Conservation (phyloP, 1,139 yeast genomes). For the Cylindricascospora bacillispora region DNA sequence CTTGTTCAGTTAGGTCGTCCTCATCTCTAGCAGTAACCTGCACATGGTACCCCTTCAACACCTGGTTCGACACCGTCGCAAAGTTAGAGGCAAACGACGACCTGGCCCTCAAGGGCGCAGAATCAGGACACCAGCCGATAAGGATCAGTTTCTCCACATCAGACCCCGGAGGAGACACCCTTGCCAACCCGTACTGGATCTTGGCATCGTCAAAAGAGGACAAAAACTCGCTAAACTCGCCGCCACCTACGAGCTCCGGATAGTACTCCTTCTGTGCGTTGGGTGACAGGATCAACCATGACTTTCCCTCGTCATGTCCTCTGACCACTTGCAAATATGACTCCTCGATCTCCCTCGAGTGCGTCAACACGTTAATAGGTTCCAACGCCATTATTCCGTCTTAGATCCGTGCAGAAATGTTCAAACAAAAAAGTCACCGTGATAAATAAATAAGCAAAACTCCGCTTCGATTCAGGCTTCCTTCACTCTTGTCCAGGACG, state of each 20-base stretch:
- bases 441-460: no score
- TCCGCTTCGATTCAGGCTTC: no score
- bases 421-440: no score
- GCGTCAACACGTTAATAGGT: conserved; percentile 31
- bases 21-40: conserved; percentile 93
- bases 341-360: conserved; percentile 47
- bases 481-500: no score
- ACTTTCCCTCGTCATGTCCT: conserved; percentile 39
- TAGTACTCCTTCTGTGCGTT: conserved; percentile 42
- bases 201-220: conserved; percentile 75
- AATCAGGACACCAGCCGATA: conserved; percentile 90
- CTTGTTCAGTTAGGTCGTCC: conserved; percentile 75
- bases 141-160: conserved; percentile 74
- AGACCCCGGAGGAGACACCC: conserved; percentile 81
- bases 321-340: conserved; percentile 52
- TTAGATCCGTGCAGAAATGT: no score
- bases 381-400: conserved; percentile 23
- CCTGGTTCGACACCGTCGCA: conserved; percentile 51
- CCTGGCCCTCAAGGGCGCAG: conserved; percentile 63
- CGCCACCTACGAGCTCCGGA: conserved; percentile 46
- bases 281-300: conserved; percentile 56
- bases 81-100: conserved; percentile 66
- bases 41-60: conserved; percentile 76
- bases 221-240: conserved; percentile 57
- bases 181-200: conserved; percentile 82